phyloP scores from a whole-genome alignment of 352 stramenopile species.

The Phytophthora cryptogea region DNA sequence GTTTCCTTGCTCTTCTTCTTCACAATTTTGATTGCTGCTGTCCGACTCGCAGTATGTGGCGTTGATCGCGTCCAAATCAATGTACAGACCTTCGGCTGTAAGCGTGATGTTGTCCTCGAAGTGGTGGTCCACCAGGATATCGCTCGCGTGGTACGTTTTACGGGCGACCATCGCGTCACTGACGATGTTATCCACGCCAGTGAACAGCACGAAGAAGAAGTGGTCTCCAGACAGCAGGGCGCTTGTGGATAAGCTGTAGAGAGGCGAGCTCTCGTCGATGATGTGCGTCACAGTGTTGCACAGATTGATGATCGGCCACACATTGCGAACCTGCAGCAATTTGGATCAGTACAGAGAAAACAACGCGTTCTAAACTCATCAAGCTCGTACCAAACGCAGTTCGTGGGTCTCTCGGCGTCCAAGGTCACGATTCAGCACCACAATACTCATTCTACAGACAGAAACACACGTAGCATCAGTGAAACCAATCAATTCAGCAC shows the following conservation, averaged over 20 bases:
- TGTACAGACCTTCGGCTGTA: slow-evolving; percentile 51
- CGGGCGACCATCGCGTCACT: slow-evolving; percentile 63
- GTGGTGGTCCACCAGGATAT: slow-evolving; percentile 62
- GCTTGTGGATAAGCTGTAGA: slow-evolving; percentile 47
- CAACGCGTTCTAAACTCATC: not conserved
- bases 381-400: slow-evolving; percentile 38
- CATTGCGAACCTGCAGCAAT: slow-evolving; percentile 45
- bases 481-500: not conserved
- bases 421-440: slow-evolving; percentile 51
- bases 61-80: slow-evolving; percentile 61
- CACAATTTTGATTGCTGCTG: not conserved
- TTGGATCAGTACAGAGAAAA: not conserved
- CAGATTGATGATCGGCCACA: slow-evolving; percentile 68
- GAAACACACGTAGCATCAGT: not conserved
- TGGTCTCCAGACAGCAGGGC: slow-evolving; percentile 53
- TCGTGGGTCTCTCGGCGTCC: slow-evolving; percentile 57
- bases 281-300: slow-evolving; percentile 60
- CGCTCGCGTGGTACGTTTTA: slow-evolving; percentile 64
- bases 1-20: not conserved
- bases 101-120: slow-evolving; percentile 72
- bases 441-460: slow-evolving; percentile 45
- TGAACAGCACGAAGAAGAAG: slow-evolving; percentile 67
- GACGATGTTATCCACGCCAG: slow-evolving; percentile 54
- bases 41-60: slow-evolving; percentile 35
- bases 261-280: slow-evolving; percentile 56